Conservation (phyloP, 2,329 filamentous ascomycete species). For the Emergomyces africanus region DNA sequence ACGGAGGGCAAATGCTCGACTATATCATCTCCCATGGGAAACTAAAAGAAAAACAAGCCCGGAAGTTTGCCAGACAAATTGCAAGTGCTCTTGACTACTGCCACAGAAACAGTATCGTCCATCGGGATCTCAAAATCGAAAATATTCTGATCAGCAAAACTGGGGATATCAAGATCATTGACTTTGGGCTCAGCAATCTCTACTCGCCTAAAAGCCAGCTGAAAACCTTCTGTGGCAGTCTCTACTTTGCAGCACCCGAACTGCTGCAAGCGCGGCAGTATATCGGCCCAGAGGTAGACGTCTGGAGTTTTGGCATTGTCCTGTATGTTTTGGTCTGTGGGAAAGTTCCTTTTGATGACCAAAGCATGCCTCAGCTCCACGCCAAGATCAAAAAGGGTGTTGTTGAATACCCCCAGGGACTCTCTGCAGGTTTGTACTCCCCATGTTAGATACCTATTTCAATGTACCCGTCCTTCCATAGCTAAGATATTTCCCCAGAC, state of each 20-base stretch:
- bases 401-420: constrained; percentile 90
- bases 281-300: constrained; percentile 89
- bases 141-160: constrained; percentile 99
- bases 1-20: constrained; percentile 97
- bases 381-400: constrained; percentile 97
- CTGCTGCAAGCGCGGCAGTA: constrained; percentile 88
- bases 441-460: neutral
- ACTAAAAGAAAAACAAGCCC: constrained; percentile 93
- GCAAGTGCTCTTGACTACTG: constrained; percentile 95
- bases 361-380: constrained; percentile 96
- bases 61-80: constrained; percentile 96
- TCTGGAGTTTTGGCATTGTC: constrained; percentile 98
- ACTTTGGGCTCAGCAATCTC: constrained; percentile 93
- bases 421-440: constrained; percentile 61
- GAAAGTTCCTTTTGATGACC: constrained; percentile 96
- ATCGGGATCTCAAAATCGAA: constrained; percentile 95
- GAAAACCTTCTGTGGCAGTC: constrained; percentile 93
- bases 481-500: constrained; percentile 49
- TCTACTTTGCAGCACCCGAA: constrained; percentile 96
- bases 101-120: constrained; percentile 95
- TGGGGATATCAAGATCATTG: constrained; percentile 98
- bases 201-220: constrained; percentile 75
- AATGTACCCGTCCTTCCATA: constrained; percentile 5
- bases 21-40: constrained; percentile 98
- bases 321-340: constrained; percentile 94